These are phyloP conservation scores for Mrakia hoshinonis DNA, from an alignment of 768 basidiomycete species.

Conservation along the genomic window DNA sequence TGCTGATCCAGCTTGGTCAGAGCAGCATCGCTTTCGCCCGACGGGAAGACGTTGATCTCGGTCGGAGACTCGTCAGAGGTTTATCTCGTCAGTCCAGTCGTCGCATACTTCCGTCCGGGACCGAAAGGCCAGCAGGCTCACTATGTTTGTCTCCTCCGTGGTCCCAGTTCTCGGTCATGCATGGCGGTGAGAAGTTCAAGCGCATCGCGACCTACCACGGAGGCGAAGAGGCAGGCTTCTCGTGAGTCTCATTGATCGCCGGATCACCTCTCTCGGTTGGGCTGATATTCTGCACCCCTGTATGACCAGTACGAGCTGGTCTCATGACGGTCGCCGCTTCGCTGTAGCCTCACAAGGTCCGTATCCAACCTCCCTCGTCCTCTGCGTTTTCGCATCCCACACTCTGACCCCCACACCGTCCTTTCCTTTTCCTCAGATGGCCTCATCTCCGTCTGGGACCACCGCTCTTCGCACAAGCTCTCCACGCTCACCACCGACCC, in stretches of 20 bases:
- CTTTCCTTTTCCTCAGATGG: background rate
- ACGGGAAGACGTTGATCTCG: slow-evolving; percentile 12
- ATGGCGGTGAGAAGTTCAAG: slow-evolving; percentile 11
- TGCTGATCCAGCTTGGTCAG: too few relatives aligned
- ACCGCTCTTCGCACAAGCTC: slow-evolving; percentile 20
- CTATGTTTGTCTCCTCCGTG: background rate
- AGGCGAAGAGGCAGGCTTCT: slow-evolving; percentile 17
- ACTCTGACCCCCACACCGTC: too few relatives aligned
- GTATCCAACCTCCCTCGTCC: background rate
- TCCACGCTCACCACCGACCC: slow-evolving; percentile 13
- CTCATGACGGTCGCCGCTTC: slow-evolving; percentile 7
- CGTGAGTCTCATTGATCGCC: background rate
- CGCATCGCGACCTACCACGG: slow-evolving; percentile 15
- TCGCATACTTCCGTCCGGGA: background rate
- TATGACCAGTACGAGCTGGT: slow-evolving; percentile 13
- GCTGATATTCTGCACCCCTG: background rate
- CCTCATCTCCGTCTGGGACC: slow-evolving; percentile 19
- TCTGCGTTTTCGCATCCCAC: background rate
- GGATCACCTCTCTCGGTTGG: background rate
- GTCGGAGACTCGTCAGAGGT: slow-evolving; percentile 22
- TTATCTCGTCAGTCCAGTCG: slow-evolving; percentile 1
- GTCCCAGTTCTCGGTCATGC: background rate
- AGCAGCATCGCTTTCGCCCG: slow-evolving; percentile 15
- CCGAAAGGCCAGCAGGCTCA: background rate
- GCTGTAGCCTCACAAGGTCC: slow-evolving; percentile 22